These are phyloP conservation scores for Colletotrichum godetiae DNA, from an alignment of 2,329 filamentous ascomycete genomes.

Conservation along the genomic window DNA sequence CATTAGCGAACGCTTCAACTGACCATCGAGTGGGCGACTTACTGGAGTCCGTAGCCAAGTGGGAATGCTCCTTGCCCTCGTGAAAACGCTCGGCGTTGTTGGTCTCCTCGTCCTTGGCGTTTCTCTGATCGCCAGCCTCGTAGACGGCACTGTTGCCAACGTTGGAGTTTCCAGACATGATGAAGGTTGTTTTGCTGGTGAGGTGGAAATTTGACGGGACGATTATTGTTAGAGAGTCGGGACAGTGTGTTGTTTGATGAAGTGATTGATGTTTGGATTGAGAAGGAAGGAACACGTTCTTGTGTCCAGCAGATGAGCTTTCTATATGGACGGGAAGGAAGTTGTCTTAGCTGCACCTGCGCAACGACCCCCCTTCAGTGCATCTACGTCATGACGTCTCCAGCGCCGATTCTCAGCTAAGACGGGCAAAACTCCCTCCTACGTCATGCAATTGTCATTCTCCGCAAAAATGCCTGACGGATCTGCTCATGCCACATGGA, in stretches of 20 bases:
- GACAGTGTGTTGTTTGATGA: background rate
- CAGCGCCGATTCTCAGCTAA: constrained; percentile 30
- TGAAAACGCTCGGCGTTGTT: constrained; percentile 70
- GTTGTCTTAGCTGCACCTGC: background rate
- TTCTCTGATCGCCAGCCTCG: constrained; percentile 82
- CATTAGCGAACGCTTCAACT: too few relatives aligned
- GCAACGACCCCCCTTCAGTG: constrained; percentile 12
- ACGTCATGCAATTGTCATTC: constrained; percentile 29
- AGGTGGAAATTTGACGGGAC: background rate
- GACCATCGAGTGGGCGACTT: constrained; percentile 43
- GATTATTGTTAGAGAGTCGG: background rate
- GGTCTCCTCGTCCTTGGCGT: constrained; percentile 59
- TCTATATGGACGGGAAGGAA: constrained; percentile 6
- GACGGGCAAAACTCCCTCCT: constrained; percentile 24
- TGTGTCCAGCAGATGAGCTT: background rate
- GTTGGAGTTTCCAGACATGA: constrained; percentile 63
- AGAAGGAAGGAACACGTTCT: rapidly evolving
- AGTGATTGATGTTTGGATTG: background rate
- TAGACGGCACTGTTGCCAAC: constrained; percentile 76
- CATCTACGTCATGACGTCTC: constrained; percentile 33
- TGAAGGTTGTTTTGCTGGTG: constrained; percentile 21
- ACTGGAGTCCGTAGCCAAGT: constrained; percentile 79
- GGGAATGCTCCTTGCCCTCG: constrained; percentile 78
- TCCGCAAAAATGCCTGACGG: constrained; percentile 29
- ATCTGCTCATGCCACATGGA: constrained; percentile 18